Base-by-base conservation (phyloP, 164 flowering plant genomes). In the Nymphaea colorata region DNA sequence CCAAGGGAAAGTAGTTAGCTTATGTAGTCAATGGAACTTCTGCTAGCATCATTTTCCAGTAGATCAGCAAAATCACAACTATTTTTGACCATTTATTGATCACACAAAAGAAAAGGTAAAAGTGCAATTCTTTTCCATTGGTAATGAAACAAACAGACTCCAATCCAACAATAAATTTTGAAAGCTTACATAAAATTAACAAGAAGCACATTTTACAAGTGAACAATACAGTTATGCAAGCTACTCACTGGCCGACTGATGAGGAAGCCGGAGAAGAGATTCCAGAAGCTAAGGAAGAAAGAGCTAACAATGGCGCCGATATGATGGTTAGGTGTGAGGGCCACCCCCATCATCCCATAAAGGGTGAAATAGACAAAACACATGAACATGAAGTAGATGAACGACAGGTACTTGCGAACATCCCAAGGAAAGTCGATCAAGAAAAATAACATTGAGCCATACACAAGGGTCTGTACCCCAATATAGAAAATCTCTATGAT, bases 271-370 rank as follows among this genome's bases (percentile, higher is more conserved):
- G 84, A 75, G 72, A 81, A 81, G 62, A 81, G 74, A 60, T 75
- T 77, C 82, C 82, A 79, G 57, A 79, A 2, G 14, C 72, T 70
- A 53, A 75, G 71, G 70, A 75, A 77, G 17, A 74, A 77, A 6
- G 75, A 47, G 41, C 77, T 73, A 59, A 77, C 60, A 43, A 81
- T 74, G 66, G 81, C 70, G 18, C 81, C 82, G 8, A 79, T 69
- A 66, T 77, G 60, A n/a, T 69, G 75, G 66, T 75, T 74, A 11
- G 84, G 84, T 0, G 84, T 77, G 3, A 81, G 41, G n/a, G 77
- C 82, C 5, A 81, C 75, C 0, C 76, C 36, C 84, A 81, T 79
- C 84, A 81, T 81, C 53, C 84, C 84, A 61, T 75, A 81, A 57
- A 70, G 73, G 8, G 84, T 81, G 82, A 69, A 81, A 76, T 81